Base-by-base conservation (phyloP, 495 filamentous ascomycete genomes). In the Neurospora pannonica region DNA sequence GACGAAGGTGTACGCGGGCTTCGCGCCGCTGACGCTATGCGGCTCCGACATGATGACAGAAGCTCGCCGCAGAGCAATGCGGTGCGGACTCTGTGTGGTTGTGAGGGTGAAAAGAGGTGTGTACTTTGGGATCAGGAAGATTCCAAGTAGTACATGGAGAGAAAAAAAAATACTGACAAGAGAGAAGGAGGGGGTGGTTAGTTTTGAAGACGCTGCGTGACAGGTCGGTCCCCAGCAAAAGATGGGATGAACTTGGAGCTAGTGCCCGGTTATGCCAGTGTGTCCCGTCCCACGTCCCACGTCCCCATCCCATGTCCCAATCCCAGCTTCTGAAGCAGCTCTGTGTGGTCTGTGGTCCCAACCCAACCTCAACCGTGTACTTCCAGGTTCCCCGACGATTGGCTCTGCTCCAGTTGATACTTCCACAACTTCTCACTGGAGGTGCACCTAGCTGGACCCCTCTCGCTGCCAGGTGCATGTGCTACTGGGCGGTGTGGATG, bases 1-100 rank as follows among this genome's bases (percentile, higher is more conserved):
- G 80, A 95, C 89, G 80, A 92, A 95, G 79, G 93, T 89, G 80
- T 94, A 91, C 77, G 90, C 87, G 74, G 84, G 82, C 82, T 86
- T 85, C 77, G 81, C 85, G 79, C 82, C 85, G 72, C 85, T 85
- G 80, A 83, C 84, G 77, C 81, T 84, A 42, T 81, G 77, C 74
- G 84, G 77, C 72, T 85, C 84, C 71, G 84, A 83, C 85, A 86
- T 86, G 70, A 73, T 83, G 80, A 31, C 71, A 62, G 39, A 70
- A 70, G 62, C 74, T 78, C 54, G 73, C 75, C 73, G 46, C 77
- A 77, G 74, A 48, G 74, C 78, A 76, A 48, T 72, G 38, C 19
- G 73, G 42, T 54, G 42, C 48, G 71, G 71, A 75, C 42, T 38
- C 31, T 36, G 54, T 38, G 31, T 38, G 39, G 31, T 24, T 39